Evolutionary conservation across 192 early-diverging fungal species (phyloP).

Genomic region (Coemansia sp.): DNA sequence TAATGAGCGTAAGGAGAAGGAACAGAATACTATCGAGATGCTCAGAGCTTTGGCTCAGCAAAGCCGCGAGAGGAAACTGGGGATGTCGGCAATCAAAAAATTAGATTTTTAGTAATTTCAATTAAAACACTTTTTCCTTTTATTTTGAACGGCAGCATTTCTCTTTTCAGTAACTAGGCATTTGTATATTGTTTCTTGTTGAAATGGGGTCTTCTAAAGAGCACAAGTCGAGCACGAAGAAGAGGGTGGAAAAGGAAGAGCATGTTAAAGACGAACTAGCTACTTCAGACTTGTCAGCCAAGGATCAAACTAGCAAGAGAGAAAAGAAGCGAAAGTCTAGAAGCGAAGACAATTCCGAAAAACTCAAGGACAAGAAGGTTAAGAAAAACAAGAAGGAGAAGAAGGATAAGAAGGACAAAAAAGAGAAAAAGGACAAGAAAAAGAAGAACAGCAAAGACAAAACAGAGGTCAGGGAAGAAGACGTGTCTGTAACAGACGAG

Average conservation of each 20-base stretch:
- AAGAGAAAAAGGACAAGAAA: constrained; percentile 8
- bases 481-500: constrained; percentile 7
- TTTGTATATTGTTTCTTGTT: not conserved
- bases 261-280: not conserved
- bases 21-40: constrained; percentile 69
- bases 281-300: not conserved
- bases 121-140: not conserved
- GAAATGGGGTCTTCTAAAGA: constrained; percentile 16
- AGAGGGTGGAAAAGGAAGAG: not conserved
- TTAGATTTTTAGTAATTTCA: not conserved
- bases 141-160: not conserved
- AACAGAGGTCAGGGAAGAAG: not conserved
- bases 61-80: constrained; percentile 32
- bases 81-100: constrained; percentile 18
- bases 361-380: constrained; percentile 36
- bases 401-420: constrained; percentile 7
- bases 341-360: constrained; percentile 18
- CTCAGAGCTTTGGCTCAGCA: constrained; percentile 68
- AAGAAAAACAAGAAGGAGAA: constrained; percentile 27
- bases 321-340: constrained; percentile 7
- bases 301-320: not conserved
- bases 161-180: not conserved
- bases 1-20: constrained; percentile 60
- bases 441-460: not conserved
- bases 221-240: not conserved